A percentile compares a stretch with the other conserved stretches of the same genome.
phyloP scores from a whole-genome alignment of 768 basidiomycete genomes.

The Pulveroboletus sp. region DNA sequence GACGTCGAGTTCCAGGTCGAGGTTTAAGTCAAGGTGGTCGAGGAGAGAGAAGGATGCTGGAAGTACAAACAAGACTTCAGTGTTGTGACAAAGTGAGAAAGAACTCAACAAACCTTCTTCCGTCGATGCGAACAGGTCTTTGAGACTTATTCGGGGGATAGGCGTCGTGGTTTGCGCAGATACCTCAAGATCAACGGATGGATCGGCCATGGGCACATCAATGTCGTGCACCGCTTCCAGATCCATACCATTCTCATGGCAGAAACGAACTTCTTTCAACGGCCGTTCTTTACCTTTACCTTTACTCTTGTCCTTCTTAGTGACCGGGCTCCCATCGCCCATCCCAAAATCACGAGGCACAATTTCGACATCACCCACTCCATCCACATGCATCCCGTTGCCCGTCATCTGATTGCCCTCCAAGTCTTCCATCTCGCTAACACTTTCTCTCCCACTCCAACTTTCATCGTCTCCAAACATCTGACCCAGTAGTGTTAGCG shows the following conservation, averaged over 20 bases:
- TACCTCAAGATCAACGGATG: not conserved
- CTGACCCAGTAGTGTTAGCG: slow-evolving; percentile 38
- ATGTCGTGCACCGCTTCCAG: slow-evolving; percentile 3
- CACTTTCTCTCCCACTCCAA: slow-evolving; percentile 58
- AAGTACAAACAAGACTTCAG: not conserved
- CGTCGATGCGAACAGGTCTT: slow-evolving; percentile 69
- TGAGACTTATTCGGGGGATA: slow-evolving; percentile 40
- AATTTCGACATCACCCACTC: slow-evolving; percentile 23
- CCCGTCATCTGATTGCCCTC: slow-evolving; percentile 19
- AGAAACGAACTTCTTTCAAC: not conserved
- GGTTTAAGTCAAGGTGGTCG: slow-evolving; percentile 66
- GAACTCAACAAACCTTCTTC: slow-evolving; percentile 49
- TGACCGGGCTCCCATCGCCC: not conserved
- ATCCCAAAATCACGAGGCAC: slow-evolving; percentile 6
- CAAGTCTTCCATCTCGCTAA: slow-evolving; percentile 46
- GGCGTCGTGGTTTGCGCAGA: not conserved
- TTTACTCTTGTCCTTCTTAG: slow-evolving; percentile 5
- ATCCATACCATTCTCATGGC: not conserved
- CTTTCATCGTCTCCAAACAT: slow-evolving; percentile 51
- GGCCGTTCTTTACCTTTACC: slow-evolving; percentile 26
- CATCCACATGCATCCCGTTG: slow-evolving; percentile 9
- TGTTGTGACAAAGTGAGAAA: not conserved
- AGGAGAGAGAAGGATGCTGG: slow-evolving; percentile 71
- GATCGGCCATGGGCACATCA: slow-evolving; percentile 11
- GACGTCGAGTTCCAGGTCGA: slow-evolving; percentile 69